Evolutionary conservation across 768 basidiomycete genomes (phyloP).

Genomic region (Psilocybe sp.): DNA sequence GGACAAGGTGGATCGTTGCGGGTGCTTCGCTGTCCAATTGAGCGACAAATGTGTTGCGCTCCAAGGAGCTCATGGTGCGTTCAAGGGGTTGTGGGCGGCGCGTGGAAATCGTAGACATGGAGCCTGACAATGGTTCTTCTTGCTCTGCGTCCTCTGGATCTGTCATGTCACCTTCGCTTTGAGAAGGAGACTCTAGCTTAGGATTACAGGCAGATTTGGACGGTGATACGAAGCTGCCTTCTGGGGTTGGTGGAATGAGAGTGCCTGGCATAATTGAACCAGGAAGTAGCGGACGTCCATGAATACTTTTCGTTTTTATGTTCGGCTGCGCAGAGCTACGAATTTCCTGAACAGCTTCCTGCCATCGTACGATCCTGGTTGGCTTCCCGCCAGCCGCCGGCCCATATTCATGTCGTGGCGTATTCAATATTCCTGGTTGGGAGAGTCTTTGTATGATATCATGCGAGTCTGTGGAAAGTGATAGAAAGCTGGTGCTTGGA

Average conservation of each 20-base stretch:
- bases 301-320: conserved; percentile 13
- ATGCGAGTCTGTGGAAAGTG: conserved; percentile 45
- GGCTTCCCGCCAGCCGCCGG: conserved; percentile 23
- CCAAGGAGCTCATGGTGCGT: conserved; percentile 50
- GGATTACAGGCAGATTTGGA: conserved; percentile 1
- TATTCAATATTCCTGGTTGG: conserved; percentile 38
- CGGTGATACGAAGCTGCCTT: conserved; percentile 32
- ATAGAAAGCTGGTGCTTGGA: conserved; percentile 43
- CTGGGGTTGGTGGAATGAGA: conserved; percentile 46
- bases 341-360: conserved; percentile 19
- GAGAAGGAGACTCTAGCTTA: conserved; percentile 11
- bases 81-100: conserved; percentile 28
- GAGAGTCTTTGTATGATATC: conserved; percentile 45
- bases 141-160: conserved; percentile 18
- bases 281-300: conserved; percentile 15
- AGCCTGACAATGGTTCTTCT: conserved; percentile 9
- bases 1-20: conserved; percentile 49
- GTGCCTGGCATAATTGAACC: conserved; percentile 57
- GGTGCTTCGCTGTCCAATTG: conserved; percentile 38
- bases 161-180: conserved; percentile 12
- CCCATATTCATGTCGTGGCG: conserved; percentile 24
- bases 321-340: conserved; percentile 15
- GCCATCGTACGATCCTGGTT: conserved; percentile 32
- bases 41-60: conserved; percentile 49
- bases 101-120: conserved; percentile 12